Base-by-base conservation (phyloP, 2,329 filamentous ascomycete genomes). In the Colletotrichum musicola region DNA sequence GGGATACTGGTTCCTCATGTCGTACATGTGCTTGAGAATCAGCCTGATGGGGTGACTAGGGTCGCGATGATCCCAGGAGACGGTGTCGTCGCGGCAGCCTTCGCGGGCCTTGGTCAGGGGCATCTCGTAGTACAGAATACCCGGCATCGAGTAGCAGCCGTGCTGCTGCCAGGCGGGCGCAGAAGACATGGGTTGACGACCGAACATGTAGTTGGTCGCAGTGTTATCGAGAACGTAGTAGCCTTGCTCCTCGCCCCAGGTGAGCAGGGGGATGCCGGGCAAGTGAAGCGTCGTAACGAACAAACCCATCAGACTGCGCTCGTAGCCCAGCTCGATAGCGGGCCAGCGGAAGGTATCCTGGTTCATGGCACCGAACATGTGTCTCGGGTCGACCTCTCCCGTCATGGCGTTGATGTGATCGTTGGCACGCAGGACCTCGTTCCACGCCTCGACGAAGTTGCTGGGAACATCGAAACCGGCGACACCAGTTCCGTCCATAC, bases 281-380 rank as follows among this genome's bases (percentile, higher is more conserved):
- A 90, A 80, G 57, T 88, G 79, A 57, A 90, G 75, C 0, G 87
- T 88, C 1, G 86, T 87, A 50, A 91, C 82, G 72, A 88, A 90
- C 13, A 86, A 80, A 5, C 83, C 89, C 5, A 90, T 77, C 9
- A 90, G 77, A 73, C 87, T 85, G 53, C 86, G 83, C 72, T 89
- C 81, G 0, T 86, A 85, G 5, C 89, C 89, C 70, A 88, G 83
- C 44, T 81, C 79, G 35, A 91, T 80, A 10, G 87, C 83, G 6
- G 88, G 88, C 89, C 89, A 91, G 25, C 89, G 82, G 72, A 91
- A 88, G 9, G 90, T 87, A 74, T 91, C 89, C 77, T 91, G 89
- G 73, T 91, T 91, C 9, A 88, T 89, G 4, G 85, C 84, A 54
- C 89, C 89, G 73, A 86, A 90, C 83, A 91, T 86, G 74, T 91